A percentile compares a stretch with the other conserved stretches of the same genome.
Evolutionary conservation across 176 grass and related monocot genomes (phyloP).

Genomic region (Secale cereale): DNA sequence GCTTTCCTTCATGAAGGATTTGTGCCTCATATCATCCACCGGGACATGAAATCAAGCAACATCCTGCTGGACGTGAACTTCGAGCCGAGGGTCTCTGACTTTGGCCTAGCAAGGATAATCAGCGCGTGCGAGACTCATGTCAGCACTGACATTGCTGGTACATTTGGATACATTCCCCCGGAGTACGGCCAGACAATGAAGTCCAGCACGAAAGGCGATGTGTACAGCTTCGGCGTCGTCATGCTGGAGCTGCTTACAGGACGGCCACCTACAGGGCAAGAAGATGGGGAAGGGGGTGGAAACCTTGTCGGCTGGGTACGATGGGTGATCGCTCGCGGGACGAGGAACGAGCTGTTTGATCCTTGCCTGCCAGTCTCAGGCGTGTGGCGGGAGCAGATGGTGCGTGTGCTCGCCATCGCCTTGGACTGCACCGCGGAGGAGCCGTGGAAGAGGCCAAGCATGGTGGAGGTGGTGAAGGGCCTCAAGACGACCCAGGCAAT

Average conservation of each 20-base stretch:
- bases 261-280: conserved; percentile 79
- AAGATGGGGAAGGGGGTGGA: conserved; percentile 79
- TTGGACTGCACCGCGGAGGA: conserved; percentile 64
- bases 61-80: conserved; percentile 79
- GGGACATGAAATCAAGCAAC: conserved; percentile 99
- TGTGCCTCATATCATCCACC: conserved; percentile 94
- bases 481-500: conserved; percentile 58
- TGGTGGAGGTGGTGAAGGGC: conserved; percentile 84
- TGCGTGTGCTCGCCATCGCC: conserved; percentile 53
- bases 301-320: conserved; percentile 91
- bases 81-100: conserved; percentile 93
- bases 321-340: conserved; percentile 62
- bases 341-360: conserved; percentile 70
- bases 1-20: conserved; percentile 94
- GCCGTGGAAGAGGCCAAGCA: conserved; percentile 81
- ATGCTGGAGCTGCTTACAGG: conserved; percentile 93
- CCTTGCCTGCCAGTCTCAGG: conserved; percentile 50
- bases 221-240: conserved; percentile 94
- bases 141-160: conserved; percentile 89
- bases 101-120: conserved; percentile 95
- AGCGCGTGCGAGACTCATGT: conserved; percentile 97
- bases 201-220: conserved; percentile 73
- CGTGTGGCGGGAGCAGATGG: conserved; percentile 66
- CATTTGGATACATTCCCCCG: conserved; percentile 86
- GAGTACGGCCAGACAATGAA: conserved; percentile 91